Evolutionary conservation across 1,139 yeast species (phyloP).

Genomic region (Yamadazyma dushanensis): DNA sequence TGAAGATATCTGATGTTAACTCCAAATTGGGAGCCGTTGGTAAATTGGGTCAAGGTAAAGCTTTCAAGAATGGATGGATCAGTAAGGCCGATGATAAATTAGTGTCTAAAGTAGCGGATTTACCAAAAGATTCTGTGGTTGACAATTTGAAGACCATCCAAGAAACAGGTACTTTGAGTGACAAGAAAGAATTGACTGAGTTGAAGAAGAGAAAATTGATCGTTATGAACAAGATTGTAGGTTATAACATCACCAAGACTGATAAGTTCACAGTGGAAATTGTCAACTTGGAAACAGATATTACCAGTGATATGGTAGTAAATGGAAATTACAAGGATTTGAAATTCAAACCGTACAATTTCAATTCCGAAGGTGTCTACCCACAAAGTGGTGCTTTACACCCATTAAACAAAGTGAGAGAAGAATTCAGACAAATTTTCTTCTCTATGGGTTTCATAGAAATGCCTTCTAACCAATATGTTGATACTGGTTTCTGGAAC

Average conservation of each 20-base stretch:
- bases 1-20: slow-evolving; percentile 80
- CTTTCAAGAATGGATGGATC: slow-evolving; percentile 98
- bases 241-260: slow-evolving; percentile 78
- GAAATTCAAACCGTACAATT: slow-evolving; percentile 91
- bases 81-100: slow-evolving; percentile 81
- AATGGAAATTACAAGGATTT: slow-evolving; percentile 81
- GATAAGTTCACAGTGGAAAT: slow-evolving; percentile 80
- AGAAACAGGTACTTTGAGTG: slow-evolving; percentile 54
- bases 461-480: slow-evolving; percentile 98
- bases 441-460: slow-evolving; percentile 97
- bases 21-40: slow-evolving; percentile 79
- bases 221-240: slow-evolving; percentile 66
- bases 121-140: slow-evolving; percentile 70
- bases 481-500: slow-evolving; percentile 98
- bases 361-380: slow-evolving; percentile 88
- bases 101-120: slow-evolving; percentile 51
- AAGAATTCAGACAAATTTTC: slow-evolving; percentile 96
- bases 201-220: slow-evolving; percentile 93
- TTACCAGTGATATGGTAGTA: slow-evolving; percentile 87
- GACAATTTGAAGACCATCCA: slow-evolving; percentile 61
- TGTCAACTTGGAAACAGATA: slow-evolving; percentile 83
- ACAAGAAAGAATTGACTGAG: slow-evolving; percentile 72
- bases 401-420: slow-evolving; percentile 94
- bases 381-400: slow-evolving; percentile 93
- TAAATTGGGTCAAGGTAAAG: slow-evolving; percentile 93